Conservation (phyloP, 164 flowering plant genomes). For the Tetrastigma voinierianum region DNA sequence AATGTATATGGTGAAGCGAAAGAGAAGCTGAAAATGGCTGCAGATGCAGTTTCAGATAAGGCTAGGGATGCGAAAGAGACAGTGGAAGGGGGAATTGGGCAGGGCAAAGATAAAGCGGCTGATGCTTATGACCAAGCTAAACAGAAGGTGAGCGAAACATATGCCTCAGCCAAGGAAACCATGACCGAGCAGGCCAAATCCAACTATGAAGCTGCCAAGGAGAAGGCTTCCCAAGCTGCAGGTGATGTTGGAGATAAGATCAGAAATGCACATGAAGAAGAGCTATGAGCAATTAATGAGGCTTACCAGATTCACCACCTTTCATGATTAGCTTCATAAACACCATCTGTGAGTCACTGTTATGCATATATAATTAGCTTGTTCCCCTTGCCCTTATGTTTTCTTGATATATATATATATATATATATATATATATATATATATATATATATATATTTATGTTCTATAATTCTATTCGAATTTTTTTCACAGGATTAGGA, state of each 20-base stretch:
- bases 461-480: no score
- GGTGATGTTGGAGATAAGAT: conserved; percentile 38
- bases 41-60: conserved; percentile 11
- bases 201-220: conserved; percentile 44
- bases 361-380: no score
- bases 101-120: conserved; percentile 10
- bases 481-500: no score
- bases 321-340: neutral
- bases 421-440: no score
- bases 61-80: conserved; percentile 10
- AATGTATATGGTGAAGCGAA: conserved; percentile 11
- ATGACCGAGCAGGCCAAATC: conserved; percentile 31
- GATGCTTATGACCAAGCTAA: conserved; percentile 11
- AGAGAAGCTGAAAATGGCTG: conserved; percentile 14
- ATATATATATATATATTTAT: no score
- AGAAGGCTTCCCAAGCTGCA: conserved; percentile 39
- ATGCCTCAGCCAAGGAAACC: conserved; percentile 26
- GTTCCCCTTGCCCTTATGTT: no score
- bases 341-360: neutral
- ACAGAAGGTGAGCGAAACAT: conserved; percentile 15
- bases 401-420: no score
- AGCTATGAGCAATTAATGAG: conserved; percentile 20
- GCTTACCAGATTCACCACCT: no score
- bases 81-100: neutral
- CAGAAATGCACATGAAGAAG: conserved; percentile 15